Base-by-base conservation (phyloP, 257 asterid genomes). In the Solanum pinnatisectum region DNA sequence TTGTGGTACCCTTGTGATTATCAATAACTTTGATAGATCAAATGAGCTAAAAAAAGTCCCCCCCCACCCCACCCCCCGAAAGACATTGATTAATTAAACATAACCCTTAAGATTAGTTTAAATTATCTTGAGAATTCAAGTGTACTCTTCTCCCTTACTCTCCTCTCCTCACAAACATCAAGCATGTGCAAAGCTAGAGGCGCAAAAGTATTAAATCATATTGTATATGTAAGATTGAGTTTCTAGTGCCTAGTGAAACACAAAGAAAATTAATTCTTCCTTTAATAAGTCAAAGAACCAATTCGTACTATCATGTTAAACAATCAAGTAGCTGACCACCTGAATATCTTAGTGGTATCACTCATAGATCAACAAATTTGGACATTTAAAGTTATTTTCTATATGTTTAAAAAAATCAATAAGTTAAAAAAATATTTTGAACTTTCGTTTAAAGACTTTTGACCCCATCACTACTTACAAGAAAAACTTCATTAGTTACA, bases 1-100 rank as follows among this genome's bases (percentile, higher is more conserved):
- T 14, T 0, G 0, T 30, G 36, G 0, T 13, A 25, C 32, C 1
- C 8, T 67, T 67, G 0, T 1, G 20, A 23, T 63, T 20, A 20
- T 59, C 12, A 59, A 0, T 59, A 59, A 3, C 25, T 59, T 59
- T 2, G 2, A 59, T 20, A 22, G 5, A 68, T 27, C 4, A 27
- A 27, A 27, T 27, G 14, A 40, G 12, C 39, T 33, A 3, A 33
- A 33, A 33, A 33, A 33, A 32, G 33, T 32, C n/a, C n/a, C 30
- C 30, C 2, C 35, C 35, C 35, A 4, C 35, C 35, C 35, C 35
- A 4, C 35, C 35, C 35, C 4, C 0, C 2, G 3, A 39, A 39
- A 25, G 18, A 30, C 1, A 70, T 32, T 32, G 0, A 32, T 70
- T 14, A 70, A 32, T 70, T 30, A 68, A 68, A 30, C 5, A 68